Evolutionary conservation across 352 stramenopile genomes (phyloP), one percentile per base, ranked within the genome.

Genomic region (Elongisporangium prolatum): DNA sequence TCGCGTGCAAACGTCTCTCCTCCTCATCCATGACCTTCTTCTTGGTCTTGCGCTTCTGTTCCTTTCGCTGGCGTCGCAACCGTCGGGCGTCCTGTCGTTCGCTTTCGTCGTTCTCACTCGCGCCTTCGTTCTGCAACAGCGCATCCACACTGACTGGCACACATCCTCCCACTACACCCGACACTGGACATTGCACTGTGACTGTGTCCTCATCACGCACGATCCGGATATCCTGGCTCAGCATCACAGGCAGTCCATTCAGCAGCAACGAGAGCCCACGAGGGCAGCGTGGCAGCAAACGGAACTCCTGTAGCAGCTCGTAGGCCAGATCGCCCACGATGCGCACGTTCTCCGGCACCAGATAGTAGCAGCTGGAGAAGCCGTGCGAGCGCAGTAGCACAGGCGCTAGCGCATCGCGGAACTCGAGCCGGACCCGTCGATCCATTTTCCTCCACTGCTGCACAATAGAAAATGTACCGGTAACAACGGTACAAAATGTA

Each of bases 281-380:
- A 0, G 80, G 75, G 57, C 78, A 91, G 17, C 69, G 50, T 48
- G 51, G 60, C 11, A 51, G 48, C 54, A 91, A 66, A 25, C 63
- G 75, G 64, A 93, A 93, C 51, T 89, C 80, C 9, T 65, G 57
- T 51, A 71, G 49, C 47, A 93, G 67, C 63, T 68, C 69, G 52
- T 87, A 63, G 54, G 75, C 55, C 61, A 93, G 50, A 54, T 93
- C 84, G 37, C 80, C 78, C 38, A 93, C 80, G 14, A 88, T 50
- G 50, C 71, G 71, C 22, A 55, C 70, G 8, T 69, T 61, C 1
- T n/a, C 47, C 13, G 84, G 75, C 9, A 93, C 48, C 18, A 91
- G 61, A 54, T 80, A 91, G 80, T 80, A 93, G 60, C 84, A 91
- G 16, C 74, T 65, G 21, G 67, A 65, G 57, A 89, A 89, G 0